Evolutionary conservation across 495 filamentous ascomycete genomes (phyloP).

Genomic region (Echria macrotheca): DNA sequence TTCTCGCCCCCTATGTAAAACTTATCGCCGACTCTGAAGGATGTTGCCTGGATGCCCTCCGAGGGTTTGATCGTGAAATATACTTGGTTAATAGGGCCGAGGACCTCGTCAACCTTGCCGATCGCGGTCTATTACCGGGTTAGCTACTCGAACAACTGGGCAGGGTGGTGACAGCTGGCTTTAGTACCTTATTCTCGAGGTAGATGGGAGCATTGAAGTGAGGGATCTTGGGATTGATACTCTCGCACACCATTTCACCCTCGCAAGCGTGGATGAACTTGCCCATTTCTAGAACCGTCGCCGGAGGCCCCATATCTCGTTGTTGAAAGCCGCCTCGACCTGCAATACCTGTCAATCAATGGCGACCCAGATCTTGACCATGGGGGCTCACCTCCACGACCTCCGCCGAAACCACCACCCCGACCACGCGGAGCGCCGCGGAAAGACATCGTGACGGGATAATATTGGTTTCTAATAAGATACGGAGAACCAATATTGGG

Average conservation of each 20-base stretch:
- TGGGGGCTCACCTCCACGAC: slow-evolving; percentile 15
- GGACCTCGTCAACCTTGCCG: slow-evolving; percentile 92
- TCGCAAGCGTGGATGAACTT: slow-evolving; percentile 88
- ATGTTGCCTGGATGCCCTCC: slow-evolving; percentile 89
- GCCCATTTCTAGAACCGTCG: slow-evolving; percentile 69
- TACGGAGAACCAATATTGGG: too few species aligned
- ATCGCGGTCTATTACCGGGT: slow-evolving; percentile 58
- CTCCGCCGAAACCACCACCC: slow-evolving; percentile 22
- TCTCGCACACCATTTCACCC: slow-evolving; percentile 93
- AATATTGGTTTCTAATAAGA: not conserved
- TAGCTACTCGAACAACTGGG: not conserved
- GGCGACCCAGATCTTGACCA: not conserved
- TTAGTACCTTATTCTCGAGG: slow-evolving; percentile 88
- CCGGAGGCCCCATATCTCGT: slow-evolving; percentile 51
- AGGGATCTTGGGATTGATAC: slow-evolving; percentile 88
- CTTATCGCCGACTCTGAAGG: slow-evolving; percentile 94
- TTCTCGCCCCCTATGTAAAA: slow-evolving; percentile 95
- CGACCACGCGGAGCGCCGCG: slow-evolving; percentile 29
- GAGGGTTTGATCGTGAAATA: slow-evolving; percentile 96
- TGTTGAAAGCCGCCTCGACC: slow-evolving; percentile 50
- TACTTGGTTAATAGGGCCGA: slow-evolving; percentile 92
- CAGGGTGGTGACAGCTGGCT: not conserved
- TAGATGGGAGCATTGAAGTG: slow-evolving; percentile 99
- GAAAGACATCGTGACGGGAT: slow-evolving; percentile 21
- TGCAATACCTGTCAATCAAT: slow-evolving; percentile 9